Percentiles rank a stretch among this genome's conserved stretches.
Evolutionary conservation across 116 monocot genomes (phyloP).

Genomic region (Cymodocea nodosa): DNA sequence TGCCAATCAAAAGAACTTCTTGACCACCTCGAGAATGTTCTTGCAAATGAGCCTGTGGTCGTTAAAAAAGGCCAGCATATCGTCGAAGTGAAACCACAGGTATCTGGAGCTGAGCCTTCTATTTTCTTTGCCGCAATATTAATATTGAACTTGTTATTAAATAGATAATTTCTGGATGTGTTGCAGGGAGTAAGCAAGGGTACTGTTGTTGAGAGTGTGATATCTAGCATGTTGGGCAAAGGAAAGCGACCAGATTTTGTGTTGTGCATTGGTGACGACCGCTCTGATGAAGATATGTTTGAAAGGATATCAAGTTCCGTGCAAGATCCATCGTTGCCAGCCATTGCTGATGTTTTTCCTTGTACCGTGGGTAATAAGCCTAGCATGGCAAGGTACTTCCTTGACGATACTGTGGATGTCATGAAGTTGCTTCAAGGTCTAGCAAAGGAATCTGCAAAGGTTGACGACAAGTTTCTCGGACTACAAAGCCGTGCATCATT

Average conservation of each 20-base stretch:
- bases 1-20: conserved; percentile 73
- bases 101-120: conserved; percentile 7
- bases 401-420: conserved; percentile 73
- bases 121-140: neutral
- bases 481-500: conserved; percentile 28
- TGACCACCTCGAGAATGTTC: conserved; percentile 67
- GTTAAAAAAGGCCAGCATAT: conserved; percentile 71
- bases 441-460: conserved; percentile 18
- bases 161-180: neutral
- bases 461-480: neutral
- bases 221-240: conserved; percentile 35
- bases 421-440: conserved; percentile 67
- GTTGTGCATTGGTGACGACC: conserved; percentile 74
- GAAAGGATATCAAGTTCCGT: conserved; percentile 43
- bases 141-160: neutral
- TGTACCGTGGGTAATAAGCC: conserved; percentile 89
- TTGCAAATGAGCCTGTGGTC: conserved; percentile 58
- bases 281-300: conserved; percentile 91
- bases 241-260: conserved; percentile 50
- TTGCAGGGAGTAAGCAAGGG: conserved; percentile 84
- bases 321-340: conserved; percentile 32
- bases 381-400: conserved; percentile 80
- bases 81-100: conserved; percentile 78
- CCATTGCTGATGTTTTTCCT: conserved; percentile 52
- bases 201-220: conserved; percentile 38